Evolutionary conservation across 768 basidiomycete species (phyloP), one percentile per base, ranked within the genome.

Genomic region (Cystobasidiopsis lactophilus): DNA sequence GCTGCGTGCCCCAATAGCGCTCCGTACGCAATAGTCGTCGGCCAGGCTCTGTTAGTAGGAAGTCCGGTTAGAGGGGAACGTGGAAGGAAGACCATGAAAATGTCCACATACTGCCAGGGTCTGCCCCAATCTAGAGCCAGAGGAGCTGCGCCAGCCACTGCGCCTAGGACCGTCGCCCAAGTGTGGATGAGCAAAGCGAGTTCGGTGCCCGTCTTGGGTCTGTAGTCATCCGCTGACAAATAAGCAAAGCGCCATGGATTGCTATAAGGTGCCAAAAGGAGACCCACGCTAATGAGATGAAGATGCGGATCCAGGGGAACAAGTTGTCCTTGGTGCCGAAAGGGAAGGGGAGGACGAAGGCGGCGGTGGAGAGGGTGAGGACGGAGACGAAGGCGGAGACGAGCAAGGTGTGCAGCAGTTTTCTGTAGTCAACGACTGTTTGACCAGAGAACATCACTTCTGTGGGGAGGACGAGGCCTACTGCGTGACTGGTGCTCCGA

Each of bases 31-130:
- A 47, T 30, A 4, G 45, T 47, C 5, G n/a, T n/a, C 4, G 45
- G 45, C 45, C 45, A 47, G 4, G 24, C 14, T 29, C 45, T 47
- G 30, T 30, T 27, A n/a, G n/a, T 13, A 43, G 19, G 41, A 13
- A 3, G 16, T 35, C 33, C 33, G n/a, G 14, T 29, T 10, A 47
- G 45, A 4, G 9, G 14, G 5, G 29, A 11, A 26, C 14, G 9
- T 23, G 16, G 45, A 4, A 18, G 24, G 5, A 47, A 27, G 45
- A 10, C 27, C 7, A 43, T 9, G 41, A 43, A n/a, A n/a, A n/a
- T n/a, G n/a, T n/a, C 33, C 11, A 47, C 45, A 24, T n/a, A 47
- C 45, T 47, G 45, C 45, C 45, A 47, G 5, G 45, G 45, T 29
- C 24, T 13, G 29, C 30, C 45, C 45, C 45, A 47, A 29, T 47